A percentile compares a stretch with the other conserved stretches of the same genome.
These are phyloP conservation scores for Hygrophoropsis aurantiaca DNA, from an alignment of 768 basidiomycete species.

Conservation along the genomic window DNA sequence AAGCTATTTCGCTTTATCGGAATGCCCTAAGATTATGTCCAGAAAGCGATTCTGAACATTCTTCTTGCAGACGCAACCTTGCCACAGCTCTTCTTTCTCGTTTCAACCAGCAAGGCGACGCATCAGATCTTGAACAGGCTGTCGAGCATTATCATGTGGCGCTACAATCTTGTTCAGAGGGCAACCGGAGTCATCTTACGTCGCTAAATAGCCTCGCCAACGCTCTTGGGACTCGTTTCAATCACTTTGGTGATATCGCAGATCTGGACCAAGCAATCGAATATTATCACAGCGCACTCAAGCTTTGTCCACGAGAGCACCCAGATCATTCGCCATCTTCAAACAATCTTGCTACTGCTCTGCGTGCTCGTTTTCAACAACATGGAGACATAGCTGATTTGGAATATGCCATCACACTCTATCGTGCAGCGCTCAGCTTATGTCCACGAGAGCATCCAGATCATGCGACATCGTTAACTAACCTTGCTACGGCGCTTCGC, in stretches of 20 bases:
- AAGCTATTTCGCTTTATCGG: constrained; percentile 1
- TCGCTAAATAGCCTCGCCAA: background rate
- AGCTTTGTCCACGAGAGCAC: background rate
- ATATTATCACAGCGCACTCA: background rate
- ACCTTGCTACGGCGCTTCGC: constrained; percentile 15
- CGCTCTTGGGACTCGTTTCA: constrained; percentile 18
- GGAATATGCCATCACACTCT: constrained; percentile 20
- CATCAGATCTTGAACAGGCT: constrained; percentile 14
- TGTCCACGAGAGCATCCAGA: constrained; percentile 5
- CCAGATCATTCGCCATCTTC: constrained; percentile 1
- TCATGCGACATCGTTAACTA: constrained; percentile 6
- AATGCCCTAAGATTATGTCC: background rate
- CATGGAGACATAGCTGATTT: constrained; percentile 20
- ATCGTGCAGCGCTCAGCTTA: constrained; percentile 9
- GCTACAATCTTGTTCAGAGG: background rate
- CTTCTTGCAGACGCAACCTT: constrained; percentile 5
- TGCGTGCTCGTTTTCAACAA: constrained; percentile 16
- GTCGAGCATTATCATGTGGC: constrained; percentile 6
- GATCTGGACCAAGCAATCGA: constrained; percentile 19
- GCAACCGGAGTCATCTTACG: too few species aligned
- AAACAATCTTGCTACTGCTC: constrained; percentile 12
- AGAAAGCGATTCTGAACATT: background rate
- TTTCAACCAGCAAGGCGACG: constrained; percentile 7
- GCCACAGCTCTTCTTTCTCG: constrained; percentile 7
- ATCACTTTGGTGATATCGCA: constrained; percentile 5